Conservation (phyloP, 169 alveolate genomes). For the Plasmodium vinckei region DNA sequence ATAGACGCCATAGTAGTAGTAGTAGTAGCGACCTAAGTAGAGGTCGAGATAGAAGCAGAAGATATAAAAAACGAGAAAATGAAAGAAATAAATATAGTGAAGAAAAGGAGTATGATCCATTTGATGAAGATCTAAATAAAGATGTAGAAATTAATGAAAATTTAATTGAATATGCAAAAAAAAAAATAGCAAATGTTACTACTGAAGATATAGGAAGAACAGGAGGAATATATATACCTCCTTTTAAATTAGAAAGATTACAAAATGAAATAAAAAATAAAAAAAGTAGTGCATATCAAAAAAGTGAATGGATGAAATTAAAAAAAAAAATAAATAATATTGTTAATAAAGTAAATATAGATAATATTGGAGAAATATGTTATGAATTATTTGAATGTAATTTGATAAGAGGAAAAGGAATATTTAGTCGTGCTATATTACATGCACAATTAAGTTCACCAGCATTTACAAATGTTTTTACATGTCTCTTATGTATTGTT, state of each 20-base stretch:
- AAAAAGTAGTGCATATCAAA: constrained; percentile 93
- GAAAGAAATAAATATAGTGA: background rate
- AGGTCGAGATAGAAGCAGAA: background rate
- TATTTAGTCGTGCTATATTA: constrained; percentile 95
- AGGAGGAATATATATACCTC: constrained; percentile 98
- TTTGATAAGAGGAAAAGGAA: constrained; percentile 98
- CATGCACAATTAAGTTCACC: constrained; percentile 99
- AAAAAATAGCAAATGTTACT: constrained; percentile 76
- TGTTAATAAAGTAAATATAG: constrained; percentile 95
- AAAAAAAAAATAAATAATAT: constrained; percentile 96
- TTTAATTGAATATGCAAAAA: constrained; percentile 78
- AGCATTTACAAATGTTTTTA: constrained; percentile 96
- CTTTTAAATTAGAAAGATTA: constrained; percentile 94
- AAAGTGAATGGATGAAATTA: constrained; percentile 97
- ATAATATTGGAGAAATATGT: constrained; percentile 88
- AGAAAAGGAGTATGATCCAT: constrained; percentile 23
- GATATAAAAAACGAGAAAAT: background rate
- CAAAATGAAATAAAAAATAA: constrained; percentile 92
- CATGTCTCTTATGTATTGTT: constrained; percentile 96
- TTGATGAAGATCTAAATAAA: constrained; percentile 41
- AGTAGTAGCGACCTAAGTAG: background rate
- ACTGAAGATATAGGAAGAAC: constrained; percentile 82
- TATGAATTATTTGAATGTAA: constrained; percentile 97
- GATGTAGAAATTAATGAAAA: constrained; percentile 76
- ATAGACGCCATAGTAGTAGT: background rate